A percentile compares a stretch with the other conserved stretches of the same genome.
phyloP scores from a whole-genome alignment of 2,329 filamentous ascomycete genomes.

The Ceratocystiopsis minuta region DNA sequence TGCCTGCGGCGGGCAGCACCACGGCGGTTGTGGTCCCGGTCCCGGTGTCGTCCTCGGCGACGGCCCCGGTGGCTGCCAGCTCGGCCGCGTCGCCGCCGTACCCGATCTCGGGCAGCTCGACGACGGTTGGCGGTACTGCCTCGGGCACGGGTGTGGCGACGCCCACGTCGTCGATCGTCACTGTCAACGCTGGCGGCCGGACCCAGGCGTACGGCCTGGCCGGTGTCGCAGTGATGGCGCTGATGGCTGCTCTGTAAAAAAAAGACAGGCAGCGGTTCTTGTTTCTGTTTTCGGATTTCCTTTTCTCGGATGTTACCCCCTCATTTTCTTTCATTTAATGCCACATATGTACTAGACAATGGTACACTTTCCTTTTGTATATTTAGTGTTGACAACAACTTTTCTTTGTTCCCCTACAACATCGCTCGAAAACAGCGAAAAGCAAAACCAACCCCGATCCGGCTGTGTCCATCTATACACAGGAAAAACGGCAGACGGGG shows the following conservation, averaged over 20 bases:
- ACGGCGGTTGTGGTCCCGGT: too few species aligned
- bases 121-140: conserved; percentile 9
- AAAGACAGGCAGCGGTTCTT: neutral
- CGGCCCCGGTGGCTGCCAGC: too few species aligned
- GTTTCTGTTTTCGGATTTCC: neutral
- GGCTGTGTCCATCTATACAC: neutral
- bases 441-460: neutral
- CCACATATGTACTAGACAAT: conserved; percentile 9
- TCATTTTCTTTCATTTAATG: conserved; percentile 14
- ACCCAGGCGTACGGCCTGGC: conserved; percentile 21
- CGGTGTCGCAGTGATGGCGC: conserved; percentile 25
- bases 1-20: too few species aligned
- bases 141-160: conserved; percentile 15
- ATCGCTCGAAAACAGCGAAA: too few species aligned
- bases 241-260: conserved; percentile 28
- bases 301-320: neutral
- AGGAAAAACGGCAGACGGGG: neutral
- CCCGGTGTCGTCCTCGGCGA: too few species aligned
- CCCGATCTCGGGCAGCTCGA: neutral
- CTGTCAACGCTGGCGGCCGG: conserved; percentile 21
- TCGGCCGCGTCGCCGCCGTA: too few species aligned
- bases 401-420: too few species aligned
- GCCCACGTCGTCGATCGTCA: conserved; percentile 16
- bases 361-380: conserved; percentile 1
- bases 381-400: neutral